phyloP scores from a whole-genome alignment of 2,329 filamentous ascomycete genomes.

The Hyphodiscus sp. region DNA sequence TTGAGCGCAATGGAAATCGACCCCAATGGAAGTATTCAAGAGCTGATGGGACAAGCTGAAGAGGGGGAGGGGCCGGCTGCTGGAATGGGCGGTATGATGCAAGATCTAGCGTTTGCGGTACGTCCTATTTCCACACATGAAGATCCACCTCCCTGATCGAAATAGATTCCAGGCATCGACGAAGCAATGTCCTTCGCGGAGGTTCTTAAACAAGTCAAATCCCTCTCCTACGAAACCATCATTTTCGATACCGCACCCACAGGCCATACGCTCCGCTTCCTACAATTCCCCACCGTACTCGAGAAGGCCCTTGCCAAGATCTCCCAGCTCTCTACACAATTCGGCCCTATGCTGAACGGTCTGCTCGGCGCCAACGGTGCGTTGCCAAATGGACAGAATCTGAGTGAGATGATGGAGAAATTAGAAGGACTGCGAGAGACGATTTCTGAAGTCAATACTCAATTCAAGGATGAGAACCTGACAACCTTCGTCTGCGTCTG shows the following conservation, averaged over 20 bases:
- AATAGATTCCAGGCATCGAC: constrained; percentile 94
- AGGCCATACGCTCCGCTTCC: constrained; percentile 94
- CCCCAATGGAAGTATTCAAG: constrained; percentile 95
- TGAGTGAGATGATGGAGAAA: constrained; percentile 89
- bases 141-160: neutral
- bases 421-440: constrained; percentile 90
- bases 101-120: constrained; percentile 93
- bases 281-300: constrained; percentile 95
- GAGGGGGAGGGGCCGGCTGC: constrained; percentile 67
- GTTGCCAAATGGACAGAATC: constrained; percentile 85
- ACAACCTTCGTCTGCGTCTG: constrained; percentile 98
- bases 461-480: constrained; percentile 94
- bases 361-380: constrained; percentile 63
- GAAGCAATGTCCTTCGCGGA: constrained; percentile 99
- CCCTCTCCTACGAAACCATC: constrained; percentile 96
- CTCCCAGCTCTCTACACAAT: constrained; percentile 87
- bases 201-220: constrained; percentile 98
- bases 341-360: constrained; percentile 91
- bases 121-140: constrained; percentile 28
- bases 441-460: constrained; percentile 90
- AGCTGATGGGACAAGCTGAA: constrained; percentile 72
- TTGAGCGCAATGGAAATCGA: constrained; percentile 99
- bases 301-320: constrained; percentile 98
- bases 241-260: constrained; percentile 98
- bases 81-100: constrained; percentile 91